phyloP scores from a whole-genome alignment of 2,329 filamentous ascomycete species.

The Alternaria novae-zelandiae region DNA sequence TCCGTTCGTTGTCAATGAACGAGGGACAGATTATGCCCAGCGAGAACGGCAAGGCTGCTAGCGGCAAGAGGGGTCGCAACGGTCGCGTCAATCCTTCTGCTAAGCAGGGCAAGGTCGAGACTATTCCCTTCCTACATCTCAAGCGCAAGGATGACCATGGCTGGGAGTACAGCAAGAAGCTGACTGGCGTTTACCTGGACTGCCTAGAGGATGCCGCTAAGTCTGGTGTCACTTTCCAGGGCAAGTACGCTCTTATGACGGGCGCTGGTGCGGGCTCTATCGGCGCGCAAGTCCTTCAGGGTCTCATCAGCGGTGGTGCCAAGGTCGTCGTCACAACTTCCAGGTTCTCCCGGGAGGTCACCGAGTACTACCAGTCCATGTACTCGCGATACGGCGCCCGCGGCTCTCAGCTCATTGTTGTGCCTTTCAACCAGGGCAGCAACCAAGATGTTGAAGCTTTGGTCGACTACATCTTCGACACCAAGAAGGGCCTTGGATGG shows the following conservation, averaged over 20 bases:
- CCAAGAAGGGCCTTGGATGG: slow-evolving; percentile 97
- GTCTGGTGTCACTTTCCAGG: slow-evolving; percentile 86
- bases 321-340: slow-evolving; percentile 97
- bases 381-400: slow-evolving; percentile 92
- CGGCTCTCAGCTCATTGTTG: slow-evolving; percentile 95
- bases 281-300: slow-evolving; percentile 94
- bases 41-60: slow-evolving; percentile 73
- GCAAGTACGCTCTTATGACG: slow-evolving; percentile 97
- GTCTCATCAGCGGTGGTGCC: slow-evolving; percentile 93
- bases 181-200: slow-evolving; percentile 91
- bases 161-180: slow-evolving; percentile 99
- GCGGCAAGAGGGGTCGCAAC: slow-evolving; percentile 64
- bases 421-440: slow-evolving; percentile 98
- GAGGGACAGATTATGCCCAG: slow-evolving; percentile 95
- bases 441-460: slow-evolving; percentile 97
- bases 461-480: slow-evolving; percentile 93
- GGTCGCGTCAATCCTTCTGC: slow-evolving; percentile 59
- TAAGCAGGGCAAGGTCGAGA: slow-evolving; percentile 90
- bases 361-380: slow-evolving; percentile 99
- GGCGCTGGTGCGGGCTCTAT: slow-evolving; percentile 98
- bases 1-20: slow-evolving; percentile 95
- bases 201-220: slow-evolving; percentile 88
- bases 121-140: slow-evolving; percentile 95
- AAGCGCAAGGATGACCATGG: slow-evolving; percentile 93
- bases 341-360: slow-evolving; percentile 94